Conservation (phyloP, 345 rosid species). For the Pistacia integerrima region DNA sequence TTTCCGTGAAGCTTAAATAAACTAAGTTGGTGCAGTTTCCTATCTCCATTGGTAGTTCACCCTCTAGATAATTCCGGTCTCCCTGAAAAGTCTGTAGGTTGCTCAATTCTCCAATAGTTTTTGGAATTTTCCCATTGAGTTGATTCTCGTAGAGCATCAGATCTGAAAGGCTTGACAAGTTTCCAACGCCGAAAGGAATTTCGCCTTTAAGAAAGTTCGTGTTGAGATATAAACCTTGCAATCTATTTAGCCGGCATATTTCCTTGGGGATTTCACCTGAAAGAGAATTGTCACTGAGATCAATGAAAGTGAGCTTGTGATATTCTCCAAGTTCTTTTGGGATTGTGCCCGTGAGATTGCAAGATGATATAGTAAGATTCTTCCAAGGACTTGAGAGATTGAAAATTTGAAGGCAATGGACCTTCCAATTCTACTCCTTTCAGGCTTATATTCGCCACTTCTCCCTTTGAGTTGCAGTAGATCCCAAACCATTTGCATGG, state of each 20-base stretch:
- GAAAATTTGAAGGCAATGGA: slow-evolving; percentile 60
- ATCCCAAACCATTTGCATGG: background rate
- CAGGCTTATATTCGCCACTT: slow-evolving; percentile 31
- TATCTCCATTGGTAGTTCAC: slow-evolving; percentile 87
- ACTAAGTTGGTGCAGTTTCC: slow-evolving; percentile 80
- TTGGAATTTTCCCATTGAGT: slow-evolving; percentile 71
- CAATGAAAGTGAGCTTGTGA: slow-evolving; percentile 46
- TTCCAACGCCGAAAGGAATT: slow-evolving; percentile 71
- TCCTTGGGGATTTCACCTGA: slow-evolving; percentile 74
- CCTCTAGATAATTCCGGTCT: slow-evolving; percentile 84
- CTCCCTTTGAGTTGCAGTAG: no score
- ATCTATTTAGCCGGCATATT: slow-evolving; percentile 63
- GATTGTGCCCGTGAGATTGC: slow-evolving; percentile 71
- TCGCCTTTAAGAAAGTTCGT: slow-evolving; percentile 77
- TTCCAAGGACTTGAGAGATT: slow-evolving; percentile 53
- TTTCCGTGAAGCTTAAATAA: slow-evolving; percentile 82
- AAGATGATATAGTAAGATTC: slow-evolving; percentile 58
- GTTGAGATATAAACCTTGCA: slow-evolving; percentile 53
- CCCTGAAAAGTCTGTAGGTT: slow-evolving; percentile 62
- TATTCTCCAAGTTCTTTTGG: slow-evolving; percentile 73
- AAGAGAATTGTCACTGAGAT: slow-evolving; percentile 72
- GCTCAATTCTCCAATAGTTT: slow-evolving; percentile 62
- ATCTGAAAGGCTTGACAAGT: slow-evolving; percentile 49
- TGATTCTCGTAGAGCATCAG: slow-evolving; percentile 75
- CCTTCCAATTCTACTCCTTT: slow-evolving; percentile 65